Evolutionary conservation across 306 rosid species (phyloP).

Genomic region (Benincasa hispida): DNA sequence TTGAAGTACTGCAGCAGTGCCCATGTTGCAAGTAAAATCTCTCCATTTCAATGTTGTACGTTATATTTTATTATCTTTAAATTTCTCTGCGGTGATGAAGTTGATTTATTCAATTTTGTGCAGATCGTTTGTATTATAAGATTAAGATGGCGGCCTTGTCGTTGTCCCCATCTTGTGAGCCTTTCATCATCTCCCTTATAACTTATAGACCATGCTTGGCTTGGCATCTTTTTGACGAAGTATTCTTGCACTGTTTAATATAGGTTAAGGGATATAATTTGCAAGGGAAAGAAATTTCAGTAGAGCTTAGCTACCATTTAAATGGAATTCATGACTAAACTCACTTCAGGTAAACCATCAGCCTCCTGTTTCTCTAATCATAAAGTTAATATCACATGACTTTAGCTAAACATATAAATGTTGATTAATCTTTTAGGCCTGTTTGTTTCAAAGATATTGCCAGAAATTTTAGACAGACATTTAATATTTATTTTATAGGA

Average conservation of each 20-base stretch:
- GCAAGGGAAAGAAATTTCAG: not conserved
- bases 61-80: not conserved
- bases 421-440: not conserved
- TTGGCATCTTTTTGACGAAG: not conserved
- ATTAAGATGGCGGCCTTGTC: slow-evolving; percentile 2
- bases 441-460: too few relatives aligned
- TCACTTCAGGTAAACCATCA: not conserved
- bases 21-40: not conserved
- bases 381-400: not conserved
- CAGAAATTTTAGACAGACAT: too few relatives aligned
- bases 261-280: not conserved
- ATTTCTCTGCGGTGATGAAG: not conserved
- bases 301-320: not conserved
- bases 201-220: not conserved
- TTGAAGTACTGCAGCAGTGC: not conserved
- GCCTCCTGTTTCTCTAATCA: not conserved
- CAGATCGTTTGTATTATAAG: not conserved
- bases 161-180: slow-evolving; percentile 4
- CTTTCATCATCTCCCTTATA: not conserved
- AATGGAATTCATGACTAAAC: not conserved
- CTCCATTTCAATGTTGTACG: not conserved
- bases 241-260: not conserved
- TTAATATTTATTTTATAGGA: too few relatives aligned
- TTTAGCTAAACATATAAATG: too few relatives aligned
- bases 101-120: not conserved